Conservation (phyloP, 2,329 filamentous ascomycete species). For the Diplodia seriata region DNA sequence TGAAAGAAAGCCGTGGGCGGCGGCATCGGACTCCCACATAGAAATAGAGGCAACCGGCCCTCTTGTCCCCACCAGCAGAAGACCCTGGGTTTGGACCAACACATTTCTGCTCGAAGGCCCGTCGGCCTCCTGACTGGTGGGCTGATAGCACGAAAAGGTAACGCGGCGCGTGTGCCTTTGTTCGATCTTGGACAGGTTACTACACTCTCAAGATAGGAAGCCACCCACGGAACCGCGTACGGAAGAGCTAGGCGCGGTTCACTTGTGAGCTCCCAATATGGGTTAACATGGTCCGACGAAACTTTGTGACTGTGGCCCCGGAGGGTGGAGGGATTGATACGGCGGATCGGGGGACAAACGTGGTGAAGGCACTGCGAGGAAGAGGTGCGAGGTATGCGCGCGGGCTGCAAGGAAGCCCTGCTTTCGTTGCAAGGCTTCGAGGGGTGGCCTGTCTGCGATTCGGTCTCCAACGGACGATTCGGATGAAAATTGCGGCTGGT, state of each 20-base stretch:
- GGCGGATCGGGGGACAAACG: too few species aligned
- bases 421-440: too few species aligned
- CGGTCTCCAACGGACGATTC: too few species aligned
- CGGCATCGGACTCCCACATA: neutral
- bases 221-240: neutral
- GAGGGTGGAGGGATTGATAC: too few species aligned
- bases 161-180: neutral
- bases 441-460: too few species aligned
- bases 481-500: too few species aligned
- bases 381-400: too few species aligned
- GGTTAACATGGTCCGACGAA: neutral
- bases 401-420: too few species aligned
- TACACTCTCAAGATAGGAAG: too few species aligned
- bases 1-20: neutral
- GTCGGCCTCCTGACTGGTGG: neutral
- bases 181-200: neutral
- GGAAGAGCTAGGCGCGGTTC: neutral
- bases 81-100: neutral
- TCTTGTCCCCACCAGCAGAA: neutral
- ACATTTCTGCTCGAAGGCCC: neutral
- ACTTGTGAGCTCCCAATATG: neutral
- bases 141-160: neutral
- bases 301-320: neutral
- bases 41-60: neutral
- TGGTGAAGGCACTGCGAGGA: too few species aligned